phyloP scores from a whole-genome alignment of 2,329 filamentous ascomycete genomes.

The Zopfia rhizophila region DNA sequence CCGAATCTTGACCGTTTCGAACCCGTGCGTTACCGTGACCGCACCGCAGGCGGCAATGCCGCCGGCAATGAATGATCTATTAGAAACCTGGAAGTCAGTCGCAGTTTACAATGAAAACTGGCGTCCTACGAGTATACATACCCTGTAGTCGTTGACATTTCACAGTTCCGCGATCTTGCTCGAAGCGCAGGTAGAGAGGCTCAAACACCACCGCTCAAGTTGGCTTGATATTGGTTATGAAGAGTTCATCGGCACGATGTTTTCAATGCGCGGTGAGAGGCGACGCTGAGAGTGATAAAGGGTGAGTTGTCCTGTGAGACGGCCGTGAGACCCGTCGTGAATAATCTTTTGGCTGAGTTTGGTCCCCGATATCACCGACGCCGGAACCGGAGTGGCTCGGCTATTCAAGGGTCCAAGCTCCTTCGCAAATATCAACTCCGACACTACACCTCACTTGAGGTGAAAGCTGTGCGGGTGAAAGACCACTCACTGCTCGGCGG shows the following conservation, averaged over 20 bases:
- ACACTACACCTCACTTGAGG: too few species aligned
- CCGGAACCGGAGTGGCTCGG: slow-evolving; percentile 15
- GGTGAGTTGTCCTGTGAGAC: too few species aligned
- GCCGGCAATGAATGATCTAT: slow-evolving; percentile 89
- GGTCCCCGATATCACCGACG: slow-evolving; percentile 17
- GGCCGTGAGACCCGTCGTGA: slow-evolving; percentile 21
- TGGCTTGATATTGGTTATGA: neutral
- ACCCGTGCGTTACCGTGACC: slow-evolving; percentile 96
- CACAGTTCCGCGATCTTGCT: slow-evolving; percentile 1
- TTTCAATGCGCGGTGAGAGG: neutral
- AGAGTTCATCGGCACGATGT: neutral
- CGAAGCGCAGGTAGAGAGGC: too few species aligned
- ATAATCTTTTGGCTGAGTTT: slow-evolving; percentile 25
- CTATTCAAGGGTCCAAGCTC: slow-evolving; percentile 18
- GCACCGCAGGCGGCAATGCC: slow-evolving; percentile 97
- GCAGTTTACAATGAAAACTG: neutral
- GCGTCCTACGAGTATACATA: slow-evolving; percentile 29
- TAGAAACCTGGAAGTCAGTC: slow-evolving; percentile 9
- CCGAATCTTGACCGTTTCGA: slow-evolving; percentile 99
- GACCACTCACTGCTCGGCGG: too few species aligned
- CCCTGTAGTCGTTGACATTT: slow-evolving; percentile 63
- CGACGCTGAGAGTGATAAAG: neutral
- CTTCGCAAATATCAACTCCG: slow-evolving; percentile 23
- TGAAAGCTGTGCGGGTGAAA: too few species aligned
- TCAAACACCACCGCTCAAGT: slow-evolving; percentile 5